Base-by-base conservation (phyloP, 1,284 basidiomycete species). In the Cryptococcus floricola region DNA sequence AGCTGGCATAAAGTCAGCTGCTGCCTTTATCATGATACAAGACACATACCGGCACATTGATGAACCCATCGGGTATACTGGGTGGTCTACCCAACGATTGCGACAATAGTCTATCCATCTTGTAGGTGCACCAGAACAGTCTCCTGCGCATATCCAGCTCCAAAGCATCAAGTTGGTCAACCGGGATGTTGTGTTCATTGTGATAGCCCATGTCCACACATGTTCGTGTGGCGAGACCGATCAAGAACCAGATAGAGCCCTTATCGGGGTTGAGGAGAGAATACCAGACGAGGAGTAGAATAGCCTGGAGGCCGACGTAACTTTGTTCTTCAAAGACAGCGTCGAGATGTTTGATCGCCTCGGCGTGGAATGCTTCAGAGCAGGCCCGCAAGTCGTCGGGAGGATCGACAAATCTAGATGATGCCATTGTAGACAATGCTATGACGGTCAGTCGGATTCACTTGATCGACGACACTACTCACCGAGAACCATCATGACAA, bases 401-500 rank as follows among this genome's bases (percentile, higher is more conserved):
- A 3, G 75, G 76, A 43, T 78, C 76, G 31, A 77, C 71, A 34
- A 76, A 76, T 14, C 76, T 63, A 1, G 77, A 77, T 8, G 76
- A 70, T 10, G 77, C 76, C 76, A 78, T 78, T 3, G 77, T 78
- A 47, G 72, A 75, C 28, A 78, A 56, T 0, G 77, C 77, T 72
- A 51, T 10, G 48, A 10, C 44, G 12, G 41, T 23, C 39, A 18
- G 28, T 9, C 16, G 39, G 28, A 34, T 1, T 16, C 19, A 8
- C 39, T 27, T 16, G 6, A 50, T 4, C 23, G 16, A 47, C 14
- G 8, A 16, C 3, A 5, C 14, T 18, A 62, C 70, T 63, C 23
- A 76, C 74, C 74, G 1, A 78, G 59, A 14, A 78, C 75, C 76
- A 78, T 78, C 68, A 78, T 71, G 31, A 78, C 76, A 18, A 78